Conservation (phyloP, 1,284 basidiomycete genomes). For the Ceratobasidium theobromae region DNA sequence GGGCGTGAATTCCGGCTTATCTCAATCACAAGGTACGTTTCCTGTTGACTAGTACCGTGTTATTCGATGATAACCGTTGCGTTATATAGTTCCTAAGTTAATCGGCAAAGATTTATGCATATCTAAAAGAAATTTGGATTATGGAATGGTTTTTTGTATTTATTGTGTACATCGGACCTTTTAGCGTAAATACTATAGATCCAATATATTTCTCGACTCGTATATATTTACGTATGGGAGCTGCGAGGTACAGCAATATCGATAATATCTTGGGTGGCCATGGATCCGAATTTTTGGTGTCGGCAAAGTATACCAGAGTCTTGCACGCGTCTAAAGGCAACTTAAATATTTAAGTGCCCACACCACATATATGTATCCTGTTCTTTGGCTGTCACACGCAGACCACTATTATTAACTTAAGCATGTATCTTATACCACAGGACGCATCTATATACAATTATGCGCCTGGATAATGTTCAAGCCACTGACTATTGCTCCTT, state of each 20-base stretch:
- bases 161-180: background rate
- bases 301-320: background rate
- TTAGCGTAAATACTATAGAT: background rate
- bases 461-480: background rate
- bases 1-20: slow-evolving; percentile 47
- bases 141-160: background rate
- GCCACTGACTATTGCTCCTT: slow-evolving; percentile 1
- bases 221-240: background rate
- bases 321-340: background rate
- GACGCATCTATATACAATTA: slow-evolving; percentile 7
- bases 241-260: background rate
- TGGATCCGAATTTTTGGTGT: background rate
- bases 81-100: slow-evolving; percentile 3
- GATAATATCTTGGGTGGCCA: background rate
- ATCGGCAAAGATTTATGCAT: too few species aligned
- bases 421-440: background rate
- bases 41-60: background rate
- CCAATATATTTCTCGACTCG: background rate
- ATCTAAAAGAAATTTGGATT: too few species aligned
- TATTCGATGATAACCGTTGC: background rate
- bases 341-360: background rate
- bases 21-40: slow-evolving; percentile 23
- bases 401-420: background rate
- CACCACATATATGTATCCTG: background rate
- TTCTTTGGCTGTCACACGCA: background rate